phyloP scores from a whole-genome alignment of 352 stramenopile genomes.

The Phytophthora boehmeriae region DNA sequence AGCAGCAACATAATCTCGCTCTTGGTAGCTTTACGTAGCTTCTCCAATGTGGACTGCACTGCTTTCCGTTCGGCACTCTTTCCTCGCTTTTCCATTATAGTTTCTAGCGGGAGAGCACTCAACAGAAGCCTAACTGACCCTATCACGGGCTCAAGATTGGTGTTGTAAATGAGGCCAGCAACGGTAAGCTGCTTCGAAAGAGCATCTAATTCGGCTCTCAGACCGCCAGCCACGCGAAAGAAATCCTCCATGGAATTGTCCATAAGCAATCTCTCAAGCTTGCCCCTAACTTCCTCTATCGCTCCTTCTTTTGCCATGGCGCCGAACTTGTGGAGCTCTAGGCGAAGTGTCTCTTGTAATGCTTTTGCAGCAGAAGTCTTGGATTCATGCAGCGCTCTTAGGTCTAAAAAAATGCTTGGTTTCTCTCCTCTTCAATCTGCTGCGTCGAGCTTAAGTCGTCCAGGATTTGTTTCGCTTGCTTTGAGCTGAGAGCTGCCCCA shows the following conservation, averaged over 20 bases:
- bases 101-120: constrained; percentile 65
- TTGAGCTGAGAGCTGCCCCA: constrained; percentile 48
- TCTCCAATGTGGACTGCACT: constrained; percentile 79
- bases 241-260: constrained; percentile 79
- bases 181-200: constrained; percentile 69
- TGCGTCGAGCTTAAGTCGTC: constrained; percentile 53
- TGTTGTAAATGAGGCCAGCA: constrained; percentile 82
- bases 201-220: constrained; percentile 75
- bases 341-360: constrained; percentile 53
- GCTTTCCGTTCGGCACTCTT: constrained; percentile 73
- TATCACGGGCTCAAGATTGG: constrained; percentile 51
- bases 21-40: constrained; percentile 81
- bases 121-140: constrained; percentile 49
- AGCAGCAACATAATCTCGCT: constrained; percentile 76
- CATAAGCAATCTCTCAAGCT: constrained; percentile 40
- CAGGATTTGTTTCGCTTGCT: constrained; percentile 45
- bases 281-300: constrained; percentile 36
- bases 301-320: constrained; percentile 62
- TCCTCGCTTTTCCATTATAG: constrained; percentile 79
- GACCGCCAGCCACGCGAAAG: constrained; percentile 75
- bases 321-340: constrained; percentile 70
- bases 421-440: constrained; percentile 70
- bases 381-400: constrained; percentile 45
- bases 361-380: constrained; percentile 41
- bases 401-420: constrained; percentile 58